These are phyloP conservation scores for Lasiosphaeria miniovina DNA, from an alignment of 495 filamentous ascomycete species.

Conservation along the genomic window DNA sequence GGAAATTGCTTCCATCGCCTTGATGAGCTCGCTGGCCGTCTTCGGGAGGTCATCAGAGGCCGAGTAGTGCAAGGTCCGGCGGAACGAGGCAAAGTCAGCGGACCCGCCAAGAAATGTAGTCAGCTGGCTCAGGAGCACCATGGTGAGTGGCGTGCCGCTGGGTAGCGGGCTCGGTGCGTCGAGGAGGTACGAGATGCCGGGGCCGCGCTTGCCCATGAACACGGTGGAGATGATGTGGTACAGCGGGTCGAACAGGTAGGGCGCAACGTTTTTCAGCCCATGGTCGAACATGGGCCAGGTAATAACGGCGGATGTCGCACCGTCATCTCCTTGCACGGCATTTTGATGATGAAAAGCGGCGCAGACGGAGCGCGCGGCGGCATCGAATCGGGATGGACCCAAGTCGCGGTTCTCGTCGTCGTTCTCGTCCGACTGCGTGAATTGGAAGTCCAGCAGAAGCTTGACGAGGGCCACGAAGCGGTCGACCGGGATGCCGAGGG, in stretches of 20 bases:
- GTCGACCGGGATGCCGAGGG: conserved; percentile 21
- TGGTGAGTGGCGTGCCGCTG: not conserved
- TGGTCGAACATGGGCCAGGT: conserved; percentile 38
- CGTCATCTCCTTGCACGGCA: not conserved
- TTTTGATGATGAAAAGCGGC: conserved; percentile 12
- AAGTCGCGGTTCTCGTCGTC: not conserved
- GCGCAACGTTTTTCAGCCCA: conserved; percentile 30
- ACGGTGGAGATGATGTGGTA: conserved; percentile 17
- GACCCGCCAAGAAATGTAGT: not conserved
- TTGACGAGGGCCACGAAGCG: conserved; percentile 20
- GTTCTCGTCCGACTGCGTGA: conserved; percentile 5
- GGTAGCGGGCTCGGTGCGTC: conserved; percentile 1
- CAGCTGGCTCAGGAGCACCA: not conserved
- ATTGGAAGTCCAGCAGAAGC: conserved; percentile 20
- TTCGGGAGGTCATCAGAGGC: not conserved
- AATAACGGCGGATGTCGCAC: conserved; percentile 7
- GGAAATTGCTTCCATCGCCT: conserved; percentile 1
- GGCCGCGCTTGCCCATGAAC: conserved; percentile 9
- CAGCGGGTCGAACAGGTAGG: conserved; percentile 31
- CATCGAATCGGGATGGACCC: conserved; percentile 11
- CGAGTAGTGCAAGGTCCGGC: not conserved
- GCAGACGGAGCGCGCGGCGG: conserved; percentile 21
- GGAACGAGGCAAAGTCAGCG: not conserved
- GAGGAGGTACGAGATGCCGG: not conserved
- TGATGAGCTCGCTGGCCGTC: not conserved